Evolutionary conservation across 2,329 filamentous ascomycete species (phyloP).

Genomic region (Escovopsis weberi): DNA sequence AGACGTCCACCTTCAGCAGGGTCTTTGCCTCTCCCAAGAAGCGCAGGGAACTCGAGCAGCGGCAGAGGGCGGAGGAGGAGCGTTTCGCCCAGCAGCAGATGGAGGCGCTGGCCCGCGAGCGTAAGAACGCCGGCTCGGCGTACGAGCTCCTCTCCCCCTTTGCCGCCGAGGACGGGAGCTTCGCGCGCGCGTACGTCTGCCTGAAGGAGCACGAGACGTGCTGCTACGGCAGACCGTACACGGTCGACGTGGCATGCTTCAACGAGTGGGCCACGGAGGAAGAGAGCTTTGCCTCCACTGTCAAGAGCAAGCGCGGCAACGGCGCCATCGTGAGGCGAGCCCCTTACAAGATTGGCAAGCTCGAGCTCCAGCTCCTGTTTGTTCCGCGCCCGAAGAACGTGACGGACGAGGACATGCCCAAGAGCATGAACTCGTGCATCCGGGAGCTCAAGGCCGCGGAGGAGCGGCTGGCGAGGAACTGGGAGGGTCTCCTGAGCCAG

Average conservation of each 20-base stretch:
- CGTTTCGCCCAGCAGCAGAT: constrained; percentile 48
- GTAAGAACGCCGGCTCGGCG: constrained; percentile 50
- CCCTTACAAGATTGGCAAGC: constrained; percentile 92
- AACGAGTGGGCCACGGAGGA: constrained; percentile 97
- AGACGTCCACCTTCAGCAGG: constrained; percentile 79
- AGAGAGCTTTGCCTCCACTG: constrained; percentile 60
- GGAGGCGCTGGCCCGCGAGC: constrained; percentile 49
- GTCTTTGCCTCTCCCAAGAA: constrained; percentile 94
- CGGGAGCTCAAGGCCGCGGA: constrained; percentile 87
- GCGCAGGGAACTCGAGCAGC: constrained; percentile 83
- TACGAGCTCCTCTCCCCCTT: constrained; percentile 82
- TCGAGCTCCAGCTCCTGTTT: constrained; percentile 87
- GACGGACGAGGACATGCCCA: constrained; percentile 92
- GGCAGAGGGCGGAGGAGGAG: constrained; percentile 70
- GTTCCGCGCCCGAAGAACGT: constrained; percentile 81
- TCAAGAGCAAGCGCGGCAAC: constrained; percentile 82
- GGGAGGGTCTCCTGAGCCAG: constrained; percentile 84
- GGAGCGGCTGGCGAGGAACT: constrained; percentile 60
- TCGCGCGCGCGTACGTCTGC: constrained; percentile 85
- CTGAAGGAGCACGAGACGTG: constrained; percentile 81
- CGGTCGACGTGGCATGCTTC: constrained; percentile 85
- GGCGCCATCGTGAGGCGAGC: constrained; percentile 62
- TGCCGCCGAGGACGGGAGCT: constrained; percentile 83
- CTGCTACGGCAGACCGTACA: constrained; percentile 78
- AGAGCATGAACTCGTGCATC: constrained; percentile 96